Base-by-base conservation (phyloP, 257 asterid species). In the Osmanthus fragrans region DNA sequence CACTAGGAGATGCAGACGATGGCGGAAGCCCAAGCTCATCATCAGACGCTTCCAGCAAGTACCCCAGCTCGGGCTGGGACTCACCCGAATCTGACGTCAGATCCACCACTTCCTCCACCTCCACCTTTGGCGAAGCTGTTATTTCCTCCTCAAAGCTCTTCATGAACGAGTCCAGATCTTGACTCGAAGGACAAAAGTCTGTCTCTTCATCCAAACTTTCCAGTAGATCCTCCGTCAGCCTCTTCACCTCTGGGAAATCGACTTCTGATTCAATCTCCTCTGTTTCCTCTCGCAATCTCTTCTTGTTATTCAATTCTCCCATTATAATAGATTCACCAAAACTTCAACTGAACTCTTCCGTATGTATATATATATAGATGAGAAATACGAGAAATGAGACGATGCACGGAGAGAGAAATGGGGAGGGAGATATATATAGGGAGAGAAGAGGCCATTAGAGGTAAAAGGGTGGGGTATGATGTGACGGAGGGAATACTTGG, bases 1-100 rank as follows among this genome's bases (percentile, higher is more conserved):
- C 60, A 12, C 25, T 40, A 0, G 87, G 78, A 12, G 87, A 79
- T 19, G 80, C 39, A 63, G 79, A 34, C 0, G 94, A 79, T 0
- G 94, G 92, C 7, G 96, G 96, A 11, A 91, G 80, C 1, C 96
- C 96, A 0, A 91, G 94, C 78, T 91, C 96, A 45, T 89, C 89
- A 32, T 91, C 96, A 1, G 96, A 86, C 18, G 96, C 96, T 79
- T 81, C 96, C 45, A 89, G 72, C 69, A 91, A 80, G 65, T 78
- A 91, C 0, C 94, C 94, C 39, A 91, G 84, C 70, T 86, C 91
- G 86, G 85, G 88, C 67, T 77, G 85, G 3, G 90, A 77, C 18
- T 84, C 92, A 40, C 82, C 88, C 63, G 82, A 66, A 1, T 72
- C 89, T 58, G 83, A 72, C 56, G 47, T 34, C 77, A 60, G 60